Evolutionary conservation across 345 rosid species (phyloP).

Genomic region (Bretschneidera sinensis): DNA sequence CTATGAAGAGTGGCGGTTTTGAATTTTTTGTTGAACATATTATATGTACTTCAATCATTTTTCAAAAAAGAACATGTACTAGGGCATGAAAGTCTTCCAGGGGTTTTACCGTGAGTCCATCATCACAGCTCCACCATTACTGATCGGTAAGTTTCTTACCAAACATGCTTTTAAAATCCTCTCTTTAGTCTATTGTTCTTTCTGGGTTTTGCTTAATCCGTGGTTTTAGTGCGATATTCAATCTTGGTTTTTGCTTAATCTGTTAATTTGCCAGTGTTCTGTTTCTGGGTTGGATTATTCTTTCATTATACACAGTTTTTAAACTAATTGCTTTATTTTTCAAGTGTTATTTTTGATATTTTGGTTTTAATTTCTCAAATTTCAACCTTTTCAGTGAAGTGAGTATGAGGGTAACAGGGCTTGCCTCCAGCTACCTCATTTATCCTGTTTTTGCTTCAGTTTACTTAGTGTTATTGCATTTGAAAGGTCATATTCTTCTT

Average conservation of each 20-base stretch:
- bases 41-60: constrained; percentile 5
- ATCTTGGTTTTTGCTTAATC: background rate
- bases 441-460: constrained; percentile 3
- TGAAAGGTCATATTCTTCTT: constrained; percentile 11
- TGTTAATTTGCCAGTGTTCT: background rate
- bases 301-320: background rate
- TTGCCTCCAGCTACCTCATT: constrained; percentile 1
- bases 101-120: constrained; percentile 24
- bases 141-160: constrained; percentile 31
- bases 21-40: background rate
- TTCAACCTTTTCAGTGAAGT: background rate
- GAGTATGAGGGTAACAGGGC: constrained; percentile 7
- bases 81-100: constrained; percentile 39
- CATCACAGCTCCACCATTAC: constrained; percentile 39
- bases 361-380: background rate
- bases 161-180: constrained; percentile 10
- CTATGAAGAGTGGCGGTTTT: constrained; percentile 14
- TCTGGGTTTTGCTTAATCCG: constrained; percentile 23
- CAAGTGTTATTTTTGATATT: constrained; percentile 9
- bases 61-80: constrained; percentile 6
- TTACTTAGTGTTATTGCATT: background rate
- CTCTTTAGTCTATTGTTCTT: background rate
- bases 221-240: background rate
- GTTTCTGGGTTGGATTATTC: constrained; percentile 1
- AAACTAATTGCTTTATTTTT: background rate